phyloP scores from a whole-genome alignment of 108 stramenopile species.

The Stephanodiscus triporus region DNA sequence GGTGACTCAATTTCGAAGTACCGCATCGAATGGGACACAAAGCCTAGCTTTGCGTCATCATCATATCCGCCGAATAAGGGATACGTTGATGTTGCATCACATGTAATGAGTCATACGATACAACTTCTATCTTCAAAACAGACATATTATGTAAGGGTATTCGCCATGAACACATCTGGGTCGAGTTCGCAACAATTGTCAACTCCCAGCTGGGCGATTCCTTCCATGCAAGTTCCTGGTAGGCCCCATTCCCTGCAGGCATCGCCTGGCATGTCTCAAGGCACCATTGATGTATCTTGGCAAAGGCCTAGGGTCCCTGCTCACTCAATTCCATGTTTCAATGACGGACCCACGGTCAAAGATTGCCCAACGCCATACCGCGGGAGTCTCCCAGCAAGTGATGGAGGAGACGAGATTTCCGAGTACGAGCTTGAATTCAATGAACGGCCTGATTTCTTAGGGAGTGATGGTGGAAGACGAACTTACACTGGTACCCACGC shows the following conservation, averaged over 20 bases:
- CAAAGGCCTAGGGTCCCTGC: slow-evolving; percentile 67
- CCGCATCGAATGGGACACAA: slow-evolving; percentile 84
- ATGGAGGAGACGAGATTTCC: slow-evolving; percentile 70
- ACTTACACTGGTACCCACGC: slow-evolving; percentile 17
- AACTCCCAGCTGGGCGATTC: slow-evolving; percentile 41
- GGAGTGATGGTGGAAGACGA: slow-evolving; percentile 38
- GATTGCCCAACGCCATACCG: slow-evolving; percentile 78
- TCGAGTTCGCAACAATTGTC: slow-evolving; percentile 48
- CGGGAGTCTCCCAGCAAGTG: slow-evolving; percentile 53
- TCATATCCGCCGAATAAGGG: slow-evolving; percentile 68
- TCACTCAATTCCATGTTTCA: slow-evolving; percentile 76
- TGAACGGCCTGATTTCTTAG: slow-evolving; percentile 55
- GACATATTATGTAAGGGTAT: slow-evolving; percentile 66
- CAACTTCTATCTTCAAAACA: slow-evolving; percentile 45
- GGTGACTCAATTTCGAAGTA: slow-evolving; percentile 77
- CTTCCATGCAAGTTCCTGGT: slow-evolving; percentile 73
- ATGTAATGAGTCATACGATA: slow-evolving; percentile 45
- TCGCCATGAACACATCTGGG: slow-evolving; percentile 71
- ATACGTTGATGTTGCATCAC: slow-evolving; percentile 53
- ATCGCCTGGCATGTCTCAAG: slow-evolving; percentile 22
- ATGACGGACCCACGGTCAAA: slow-evolving; percentile 31
- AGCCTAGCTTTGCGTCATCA: slow-evolving; percentile 58
- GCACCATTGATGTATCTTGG: slow-evolving; percentile 64
- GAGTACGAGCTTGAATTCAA: slow-evolving; percentile 80
- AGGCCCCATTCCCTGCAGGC: slow-evolving; percentile 48